Evolutionary conservation across 345 rosid genomes (phyloP), one percentile per base, ranked within the genome.

Genomic region (Acer yangbiense): DNA sequence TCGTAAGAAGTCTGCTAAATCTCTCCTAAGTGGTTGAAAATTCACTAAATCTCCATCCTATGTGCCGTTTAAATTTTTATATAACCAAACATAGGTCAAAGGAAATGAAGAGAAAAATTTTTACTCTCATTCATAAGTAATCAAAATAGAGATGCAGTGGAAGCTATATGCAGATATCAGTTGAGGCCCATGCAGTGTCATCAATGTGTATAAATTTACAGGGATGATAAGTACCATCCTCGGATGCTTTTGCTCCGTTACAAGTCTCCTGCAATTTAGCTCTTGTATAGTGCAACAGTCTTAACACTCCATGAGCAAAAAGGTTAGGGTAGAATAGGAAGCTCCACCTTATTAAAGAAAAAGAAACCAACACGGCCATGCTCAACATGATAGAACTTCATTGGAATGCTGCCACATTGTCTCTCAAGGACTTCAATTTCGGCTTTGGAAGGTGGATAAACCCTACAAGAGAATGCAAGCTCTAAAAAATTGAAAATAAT

Each of bases 321-420:
- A 29, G 32, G 57, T 88, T 83, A 95, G 14, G 93, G 87, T 27
- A 90, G 79, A 35, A 77, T 60, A 44, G 90, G 88, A 69, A 90
- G 89, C 57, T 86, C 83, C 65, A 69, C 72, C 48, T 61, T 87
- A 55, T 55, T 71, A 68, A 92, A 87, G 75, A 90, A 81, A 82
- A 90, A 92, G 82, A 88, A 88, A 87, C 97, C 90, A 39, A 84
- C 88, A 43, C 90, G 91, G 4, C 97, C 95, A 9, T 87, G 82
- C 55, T 91, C 89, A 46, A 89, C 81, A 46, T 88, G 91, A 80
- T 93, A 91, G 25, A 91, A 82, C 83, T 76, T 90, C 76, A 91
- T 77, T 7, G 92, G 90, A 62, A 82, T 78, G 18, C 74, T 71
- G 9, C 87, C 82, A 60, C 86, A 72, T 58, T 80, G 83, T 77